phyloP scores from a whole-genome alignment of 2,329 filamentous ascomycete species.

The Penicillium occitanis region DNA sequence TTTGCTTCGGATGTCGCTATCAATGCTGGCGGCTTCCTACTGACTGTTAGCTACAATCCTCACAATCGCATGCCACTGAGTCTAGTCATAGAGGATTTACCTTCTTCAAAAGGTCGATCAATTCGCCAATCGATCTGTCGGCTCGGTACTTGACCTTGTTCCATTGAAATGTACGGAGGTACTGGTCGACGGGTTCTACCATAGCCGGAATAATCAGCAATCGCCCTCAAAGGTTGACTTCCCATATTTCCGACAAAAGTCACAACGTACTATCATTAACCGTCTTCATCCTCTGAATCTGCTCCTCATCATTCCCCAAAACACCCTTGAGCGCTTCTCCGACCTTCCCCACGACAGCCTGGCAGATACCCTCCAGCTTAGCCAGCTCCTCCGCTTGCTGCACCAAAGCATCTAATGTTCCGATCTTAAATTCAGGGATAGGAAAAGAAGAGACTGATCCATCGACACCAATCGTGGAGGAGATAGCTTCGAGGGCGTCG shows the following conservation, averaged over 20 bases:
- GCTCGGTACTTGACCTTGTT: slow-evolving; percentile 97
- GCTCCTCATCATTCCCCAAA: slow-evolving; percentile 79
- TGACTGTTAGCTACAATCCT: background rate
- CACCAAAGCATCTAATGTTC: slow-evolving; percentile 89
- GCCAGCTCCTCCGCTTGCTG: slow-evolving; percentile 93
- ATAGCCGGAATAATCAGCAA: background rate
- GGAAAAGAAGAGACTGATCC: slow-evolving; percentile 74
- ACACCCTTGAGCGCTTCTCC: slow-evolving; percentile 79
- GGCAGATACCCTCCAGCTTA: slow-evolving; percentile 79
- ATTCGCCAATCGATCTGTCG: slow-evolving; percentile 83
- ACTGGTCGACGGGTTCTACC: slow-evolving; percentile 91
- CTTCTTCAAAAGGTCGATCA: slow-evolving; percentile 87
- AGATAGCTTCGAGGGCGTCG: slow-evolving; percentile 75
- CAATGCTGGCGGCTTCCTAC: slow-evolving; percentile 83
- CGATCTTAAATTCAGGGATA: slow-evolving; percentile 96
- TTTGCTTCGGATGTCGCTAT: slow-evolving; percentile 94
- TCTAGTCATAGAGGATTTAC: slow-evolving; percentile 42
- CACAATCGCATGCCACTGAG: background rate
- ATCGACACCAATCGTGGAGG: slow-evolving; percentile 69
- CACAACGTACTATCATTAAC: slow-evolving; percentile 80
- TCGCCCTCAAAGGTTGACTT: background rate
- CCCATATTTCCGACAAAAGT: background rate
- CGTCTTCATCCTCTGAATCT: slow-evolving; percentile 81
- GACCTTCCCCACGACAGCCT: slow-evolving; percentile 82
- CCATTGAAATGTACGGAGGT: slow-evolving; percentile 86